These are phyloP conservation scores for Mucuna pruriens DNA, from an alignment of 306 rosid genomes.

Conservation along the genomic window DNA sequence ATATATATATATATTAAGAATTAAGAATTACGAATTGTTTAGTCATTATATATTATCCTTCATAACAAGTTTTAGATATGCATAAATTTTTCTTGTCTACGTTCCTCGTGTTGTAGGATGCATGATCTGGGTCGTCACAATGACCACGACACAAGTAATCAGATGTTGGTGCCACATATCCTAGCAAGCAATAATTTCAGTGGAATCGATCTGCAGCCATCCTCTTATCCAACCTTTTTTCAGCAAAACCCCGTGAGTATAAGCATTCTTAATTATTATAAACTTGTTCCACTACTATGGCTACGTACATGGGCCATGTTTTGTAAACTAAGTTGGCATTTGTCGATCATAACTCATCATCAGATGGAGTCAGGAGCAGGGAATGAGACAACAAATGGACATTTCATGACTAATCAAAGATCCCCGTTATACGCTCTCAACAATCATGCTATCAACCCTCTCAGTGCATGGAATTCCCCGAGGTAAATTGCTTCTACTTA, in stretches of 20 bases:
- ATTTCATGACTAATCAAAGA: neutral
- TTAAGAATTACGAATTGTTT: neutral
- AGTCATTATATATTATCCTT: neutral
- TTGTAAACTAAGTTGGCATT: neutral
- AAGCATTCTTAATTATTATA: neutral
- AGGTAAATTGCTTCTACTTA: neutral
- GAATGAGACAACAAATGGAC: neutral
- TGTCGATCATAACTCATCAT: neutral
- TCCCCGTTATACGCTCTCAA: neutral
- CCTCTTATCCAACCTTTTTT: neutral
- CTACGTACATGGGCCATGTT: neutral
- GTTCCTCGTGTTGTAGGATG: neutral
- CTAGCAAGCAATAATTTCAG: neutral
- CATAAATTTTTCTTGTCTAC: neutral
- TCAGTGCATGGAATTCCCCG: neutral
- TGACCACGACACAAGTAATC: neutral
- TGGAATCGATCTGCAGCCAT: neutral
- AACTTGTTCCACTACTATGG: neutral
- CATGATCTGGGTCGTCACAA: neutral
- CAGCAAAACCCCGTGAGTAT: constrained; percentile 22
- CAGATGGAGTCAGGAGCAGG: constrained; percentile 4
- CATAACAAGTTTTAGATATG: neutral
- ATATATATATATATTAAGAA: no score
- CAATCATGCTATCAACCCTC: neutral
- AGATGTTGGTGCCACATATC: neutral